Conservation (phyloP, 202 grass and related monocot species). For the Zoysia matrella region DNA sequence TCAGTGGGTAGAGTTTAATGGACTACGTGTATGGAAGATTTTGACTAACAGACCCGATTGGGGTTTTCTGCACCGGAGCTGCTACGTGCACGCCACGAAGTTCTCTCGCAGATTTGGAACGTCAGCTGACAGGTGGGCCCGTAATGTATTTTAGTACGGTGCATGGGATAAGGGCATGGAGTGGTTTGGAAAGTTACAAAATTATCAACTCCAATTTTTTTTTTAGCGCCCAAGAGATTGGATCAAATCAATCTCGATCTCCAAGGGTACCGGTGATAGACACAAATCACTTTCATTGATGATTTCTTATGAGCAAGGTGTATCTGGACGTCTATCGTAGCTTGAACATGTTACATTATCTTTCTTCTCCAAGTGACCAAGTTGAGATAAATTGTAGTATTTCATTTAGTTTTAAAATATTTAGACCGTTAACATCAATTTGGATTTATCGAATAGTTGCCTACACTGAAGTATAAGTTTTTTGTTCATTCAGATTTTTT, state of each 20-base stretch:
- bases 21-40: not conserved
- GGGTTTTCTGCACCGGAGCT: not conserved
- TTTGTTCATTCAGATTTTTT: too few species aligned
- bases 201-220: not conserved
- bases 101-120: not conserved
- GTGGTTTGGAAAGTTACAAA: not conserved
- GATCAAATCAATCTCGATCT: not conserved
- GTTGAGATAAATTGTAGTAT: not conserved
- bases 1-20: not conserved
- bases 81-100: slow-evolving; percentile 30
- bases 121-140: not conserved
- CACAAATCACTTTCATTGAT: not conserved
- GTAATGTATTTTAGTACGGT: not conserved
- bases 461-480: too few species aligned
- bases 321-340: not conserved
- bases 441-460: too few species aligned
- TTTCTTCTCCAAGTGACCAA: not conserved
- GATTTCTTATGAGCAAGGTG: not conserved
- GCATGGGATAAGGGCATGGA: not conserved
- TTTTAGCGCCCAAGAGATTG: not conserved
- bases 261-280: not conserved
- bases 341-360: not conserved
- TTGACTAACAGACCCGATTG: not conserved
- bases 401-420: too few species aligned
- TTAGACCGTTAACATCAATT: too few species aligned